Evolutionary conservation across 805 yeast genomes (phyloP).

Genomic region (Tanozyma kutaoensis): DNA sequence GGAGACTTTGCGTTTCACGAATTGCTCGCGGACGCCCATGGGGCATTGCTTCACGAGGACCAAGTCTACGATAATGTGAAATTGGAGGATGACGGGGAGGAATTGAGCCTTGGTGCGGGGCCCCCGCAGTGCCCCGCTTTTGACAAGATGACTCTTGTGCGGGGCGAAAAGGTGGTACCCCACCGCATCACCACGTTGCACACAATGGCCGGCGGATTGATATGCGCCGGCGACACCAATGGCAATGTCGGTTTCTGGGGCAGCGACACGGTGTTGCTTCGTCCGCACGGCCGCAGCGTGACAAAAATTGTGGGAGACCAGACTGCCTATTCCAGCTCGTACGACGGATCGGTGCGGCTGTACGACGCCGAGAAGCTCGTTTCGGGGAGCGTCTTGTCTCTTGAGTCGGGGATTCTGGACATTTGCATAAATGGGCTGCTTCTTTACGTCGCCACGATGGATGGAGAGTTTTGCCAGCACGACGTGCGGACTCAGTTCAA

Average conservation of each 20-base stretch:
- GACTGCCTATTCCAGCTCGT: conserved; percentile 46
- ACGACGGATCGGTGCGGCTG: conserved; percentile 76
- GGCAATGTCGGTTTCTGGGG: conserved; percentile 90
- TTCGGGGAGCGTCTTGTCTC: conserved; percentile 34
- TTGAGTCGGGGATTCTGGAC: conserved; percentile 37
- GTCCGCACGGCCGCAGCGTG: conserved; percentile 66
- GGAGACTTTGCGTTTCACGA: conserved; percentile 59
- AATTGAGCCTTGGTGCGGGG: conserved; percentile 2
- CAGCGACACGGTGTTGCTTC: conserved; percentile 45
- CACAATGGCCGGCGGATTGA: too few relatives aligned
- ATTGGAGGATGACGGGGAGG: background rate
- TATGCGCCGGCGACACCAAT: conserved; percentile 79
- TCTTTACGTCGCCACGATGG: conserved; percentile 57
- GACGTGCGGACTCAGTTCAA: conserved; percentile 46
- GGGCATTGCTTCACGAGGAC: conserved; percentile 20
- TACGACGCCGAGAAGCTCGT: conserved; percentile 52
- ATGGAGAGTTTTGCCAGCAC: conserved; percentile 66
- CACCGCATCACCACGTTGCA: conserved; percentile 65
- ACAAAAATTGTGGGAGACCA: conserved; percentile 45
- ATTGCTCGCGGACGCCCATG: conserved; percentile 29
- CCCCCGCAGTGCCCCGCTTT: conserved; percentile 20
- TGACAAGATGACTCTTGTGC: conserved; percentile 48
- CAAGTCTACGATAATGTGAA: conserved; percentile 7
- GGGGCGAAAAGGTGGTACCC: too few relatives aligned
- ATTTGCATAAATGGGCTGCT: conserved; percentile 62